Evolutionary conservation across 2,329 filamentous ascomycete species (phyloP), one percentile per base, ranked within the genome.

Genomic region (Apiospora sp.): DNA sequence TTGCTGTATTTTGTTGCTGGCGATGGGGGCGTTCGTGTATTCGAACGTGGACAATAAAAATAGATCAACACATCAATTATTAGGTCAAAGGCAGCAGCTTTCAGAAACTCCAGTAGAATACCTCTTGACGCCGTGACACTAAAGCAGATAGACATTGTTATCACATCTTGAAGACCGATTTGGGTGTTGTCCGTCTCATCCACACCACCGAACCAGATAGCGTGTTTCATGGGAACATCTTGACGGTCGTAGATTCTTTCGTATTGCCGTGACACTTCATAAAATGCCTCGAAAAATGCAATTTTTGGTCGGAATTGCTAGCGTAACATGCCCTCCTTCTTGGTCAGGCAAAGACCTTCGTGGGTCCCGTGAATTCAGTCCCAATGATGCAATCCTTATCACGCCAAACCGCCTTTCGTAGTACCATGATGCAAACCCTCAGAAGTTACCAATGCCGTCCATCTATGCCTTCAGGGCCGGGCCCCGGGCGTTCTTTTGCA

Each of bases 1-100:
- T 88, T 93, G 79, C 79, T 98, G 80, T 98, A 97, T 84, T 91
- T 93, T 79, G 90, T 98, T 43, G 90, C 91, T 71, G 90, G 91
- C 13, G 95, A 98, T 84, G 94, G 94, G 1, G 89, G 89, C 30
- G 94, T 95, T 34, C 92, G 87, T 78, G 93, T 98, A 10, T 98
- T 98, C 86, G 94, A 94, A 79, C 89, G 95, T 79, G 95, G 96
- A 7, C 90, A 92, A 79, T 89, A 82, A 76, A 74, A 92, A 79
- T 88, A 82, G 76, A 74, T 64, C 58, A 64, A 24, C 34, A 41
- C 58, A 64, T 41, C 22, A 64, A 75, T 54, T 34, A 68, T 61
- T 64, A 19, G 34, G 58, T 41, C 34, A 64, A 41, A 64, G 30
- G 19, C 58, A 64, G 30, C 58, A 64, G 34, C 19, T 64, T 41